Evolutionary conservation across 192 early-diverging fungal genomes (phyloP).

Genomic region (Coemansia sp.): DNA sequence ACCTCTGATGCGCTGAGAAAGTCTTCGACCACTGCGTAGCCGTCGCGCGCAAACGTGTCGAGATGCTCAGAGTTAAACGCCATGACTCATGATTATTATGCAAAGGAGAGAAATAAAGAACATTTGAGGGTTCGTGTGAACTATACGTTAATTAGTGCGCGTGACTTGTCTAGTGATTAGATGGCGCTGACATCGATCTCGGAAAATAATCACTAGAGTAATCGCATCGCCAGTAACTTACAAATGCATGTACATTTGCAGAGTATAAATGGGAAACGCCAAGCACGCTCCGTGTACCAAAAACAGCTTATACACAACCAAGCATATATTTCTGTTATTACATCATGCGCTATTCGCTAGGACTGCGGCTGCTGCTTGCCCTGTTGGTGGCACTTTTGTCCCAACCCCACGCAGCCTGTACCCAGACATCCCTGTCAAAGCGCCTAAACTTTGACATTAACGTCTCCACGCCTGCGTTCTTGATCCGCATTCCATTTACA

Average conservation of each 20-base stretch:
- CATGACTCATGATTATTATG: too few species aligned
- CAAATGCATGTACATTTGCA: too few species aligned
- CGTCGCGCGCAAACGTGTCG: constrained; percentile 19
- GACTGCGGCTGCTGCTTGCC: background rate
- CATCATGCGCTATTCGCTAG: background rate
- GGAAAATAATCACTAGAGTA: too few species aligned
- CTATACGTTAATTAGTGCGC: too few species aligned
- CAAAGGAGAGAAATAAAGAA: background rate
- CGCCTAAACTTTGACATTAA: constrained; percentile 19
- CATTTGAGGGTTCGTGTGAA: background rate
- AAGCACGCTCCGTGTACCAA: background rate
- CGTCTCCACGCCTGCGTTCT: constrained; percentile 20
- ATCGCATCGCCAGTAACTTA: too few species aligned
- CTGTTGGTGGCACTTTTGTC: background rate
- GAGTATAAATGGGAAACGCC: too few species aligned
- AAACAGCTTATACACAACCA: background rate
- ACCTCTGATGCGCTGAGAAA: constrained; percentile 24
- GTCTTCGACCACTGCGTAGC: constrained; percentile 25
- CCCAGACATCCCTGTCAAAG: background rate
- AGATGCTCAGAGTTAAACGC: constrained; percentile 6
- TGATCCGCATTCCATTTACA: constrained; percentile 31
- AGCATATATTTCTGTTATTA: background rate
- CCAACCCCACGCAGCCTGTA: background rate
- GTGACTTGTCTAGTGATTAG: too few species aligned
- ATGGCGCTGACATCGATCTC: too few species aligned